phyloP scores from a whole-genome alignment of 2,329 filamentous ascomycete genomes.

The Aspergillus clavatus region DNA sequence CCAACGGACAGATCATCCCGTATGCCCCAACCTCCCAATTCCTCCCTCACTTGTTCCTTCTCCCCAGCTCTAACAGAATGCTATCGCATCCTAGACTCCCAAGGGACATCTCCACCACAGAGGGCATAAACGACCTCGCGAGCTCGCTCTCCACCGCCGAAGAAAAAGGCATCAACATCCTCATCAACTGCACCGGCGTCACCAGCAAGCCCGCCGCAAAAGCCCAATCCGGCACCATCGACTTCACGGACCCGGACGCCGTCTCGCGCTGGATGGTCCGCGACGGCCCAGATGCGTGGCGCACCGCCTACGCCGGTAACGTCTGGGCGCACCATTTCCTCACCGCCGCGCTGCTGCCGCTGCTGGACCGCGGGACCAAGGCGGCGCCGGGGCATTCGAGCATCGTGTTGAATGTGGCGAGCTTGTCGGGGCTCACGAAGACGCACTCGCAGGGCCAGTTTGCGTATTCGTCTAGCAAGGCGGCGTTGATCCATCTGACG shows the following conservation, averaged over 20 bases:
- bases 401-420: constrained; percentile 51
- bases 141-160: constrained; percentile 51
- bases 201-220: constrained; percentile 49
- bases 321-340: constrained; percentile 50
- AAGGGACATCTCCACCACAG: constrained; percentile 49
- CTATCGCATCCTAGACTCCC: constrained; percentile 27
- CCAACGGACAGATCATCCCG: constrained; percentile 42
- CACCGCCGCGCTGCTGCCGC: constrained; percentile 51
- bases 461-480: constrained; percentile 50
- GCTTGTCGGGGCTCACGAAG: constrained; percentile 50
- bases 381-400: constrained; percentile 47
- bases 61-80: no score
- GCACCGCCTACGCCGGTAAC: constrained; percentile 50
- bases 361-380: constrained; percentile 47
- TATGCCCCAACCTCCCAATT: constrained; percentile 13
- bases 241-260: constrained; percentile 12
- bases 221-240: constrained; percentile 18
- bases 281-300: constrained; percentile 39
- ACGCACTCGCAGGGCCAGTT: constrained; percentile 49
- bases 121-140: constrained; percentile 45
- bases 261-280: constrained; percentile 14
- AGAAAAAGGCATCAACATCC: constrained; percentile 49
- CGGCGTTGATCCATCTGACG: constrained; percentile 49
- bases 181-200: constrained; percentile 38
- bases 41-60: not conserved